Base-by-base conservation (phyloP, 176 grass and related monocot species). In the Oropetium thomaeum region DNA sequence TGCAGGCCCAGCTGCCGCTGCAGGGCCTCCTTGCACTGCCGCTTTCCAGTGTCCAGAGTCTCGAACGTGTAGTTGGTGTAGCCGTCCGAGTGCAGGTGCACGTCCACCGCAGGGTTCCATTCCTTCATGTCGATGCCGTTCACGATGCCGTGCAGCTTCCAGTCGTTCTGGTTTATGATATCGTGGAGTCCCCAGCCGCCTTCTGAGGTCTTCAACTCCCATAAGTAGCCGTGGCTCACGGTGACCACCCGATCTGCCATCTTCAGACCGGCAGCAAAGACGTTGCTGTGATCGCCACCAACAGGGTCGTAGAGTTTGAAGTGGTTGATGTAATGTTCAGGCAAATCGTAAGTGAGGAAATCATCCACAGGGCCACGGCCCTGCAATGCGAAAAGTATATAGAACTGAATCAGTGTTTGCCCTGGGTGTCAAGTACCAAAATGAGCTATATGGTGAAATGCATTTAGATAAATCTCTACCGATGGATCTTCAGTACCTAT, bases 101-200 rank as follows among this genome's bases (percentile, higher is more conserved):
- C 65, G 29, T 98, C 96, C 2, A 79, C 60, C 4, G 76, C 81
- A 4, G 96, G 89, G 72, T 84, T 99, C 96, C 91, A 95, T 8
- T 95, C 96, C 0, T 40, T 37, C 59, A 67, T 75, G 74, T 95
- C 89, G 14, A 99, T 95, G 39, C 96, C 96, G 64, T 99, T 99
- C 26, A 99, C 91, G 44, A 99, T 92, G 67, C 91, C 91, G 41
- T 89, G 71, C 42, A 99, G 76, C 66, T 88, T 99, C 96, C 96
- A 99, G 60, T 86, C 63, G 41, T 76, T 88, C 52, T 95, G 74
- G 76, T 86, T 92, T 65, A 99, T 95, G 52, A 95, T 90, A 15
- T 90, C 76, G 26, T 92, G 84, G 17, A 99, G 92, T 1, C 96
- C 96, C 96, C 96, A 95, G 9, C 89, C 85, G 0, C 96, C 96